Conservation (phyloP, 495 filamentous ascomycete species). For the Penicillium maclennaniae region DNA sequence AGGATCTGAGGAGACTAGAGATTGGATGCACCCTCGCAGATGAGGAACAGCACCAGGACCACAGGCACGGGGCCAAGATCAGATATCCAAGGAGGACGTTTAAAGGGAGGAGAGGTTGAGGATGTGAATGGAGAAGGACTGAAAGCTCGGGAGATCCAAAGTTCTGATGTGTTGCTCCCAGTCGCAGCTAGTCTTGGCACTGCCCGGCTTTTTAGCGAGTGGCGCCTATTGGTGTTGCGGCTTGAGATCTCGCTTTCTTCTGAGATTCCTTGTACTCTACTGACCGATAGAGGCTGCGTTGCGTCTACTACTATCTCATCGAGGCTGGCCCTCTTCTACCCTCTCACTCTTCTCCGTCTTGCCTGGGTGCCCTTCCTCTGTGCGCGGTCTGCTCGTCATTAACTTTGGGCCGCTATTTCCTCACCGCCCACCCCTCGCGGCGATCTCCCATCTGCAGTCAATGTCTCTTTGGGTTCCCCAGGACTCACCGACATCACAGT, state of each 20-base stretch:
- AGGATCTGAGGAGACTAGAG: slow-evolving; percentile 18
- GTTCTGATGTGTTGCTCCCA: slow-evolving; percentile 32
- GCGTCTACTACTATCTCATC: neutral
- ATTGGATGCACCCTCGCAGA: slow-evolving; percentile 36
- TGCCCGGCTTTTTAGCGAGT: slow-evolving; percentile 36
- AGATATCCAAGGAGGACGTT: slow-evolving; percentile 33
- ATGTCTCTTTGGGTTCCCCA: neutral
- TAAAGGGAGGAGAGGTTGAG: slow-evolving; percentile 18
- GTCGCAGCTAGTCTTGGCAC: slow-evolving; percentile 29
- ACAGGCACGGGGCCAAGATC: slow-evolving; percentile 38
- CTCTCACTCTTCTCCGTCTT: neutral
- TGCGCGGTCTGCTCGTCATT: slow-evolving; percentile 21
- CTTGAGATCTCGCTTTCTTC: neutral
- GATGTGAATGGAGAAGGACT: slow-evolving; percentile 27
- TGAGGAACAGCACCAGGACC: slow-evolving; percentile 40
- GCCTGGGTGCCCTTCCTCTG: neutral
- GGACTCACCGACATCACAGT: slow-evolving; percentile 21
- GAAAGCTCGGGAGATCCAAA: slow-evolving; percentile 21
- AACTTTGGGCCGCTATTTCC: slow-evolving; percentile 11
- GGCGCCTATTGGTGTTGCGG: slow-evolving; percentile 23
- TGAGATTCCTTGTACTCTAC: neutral
- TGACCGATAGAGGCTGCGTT: neutral
- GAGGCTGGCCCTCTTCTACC: neutral
- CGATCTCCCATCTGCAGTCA: slow-evolving; percentile 8
- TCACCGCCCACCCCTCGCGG: slow-evolving; percentile 25